These are phyloP conservation scores for Candida germanica DNA, from an alignment of 805 yeast species.

Conservation along the genomic window DNA sequence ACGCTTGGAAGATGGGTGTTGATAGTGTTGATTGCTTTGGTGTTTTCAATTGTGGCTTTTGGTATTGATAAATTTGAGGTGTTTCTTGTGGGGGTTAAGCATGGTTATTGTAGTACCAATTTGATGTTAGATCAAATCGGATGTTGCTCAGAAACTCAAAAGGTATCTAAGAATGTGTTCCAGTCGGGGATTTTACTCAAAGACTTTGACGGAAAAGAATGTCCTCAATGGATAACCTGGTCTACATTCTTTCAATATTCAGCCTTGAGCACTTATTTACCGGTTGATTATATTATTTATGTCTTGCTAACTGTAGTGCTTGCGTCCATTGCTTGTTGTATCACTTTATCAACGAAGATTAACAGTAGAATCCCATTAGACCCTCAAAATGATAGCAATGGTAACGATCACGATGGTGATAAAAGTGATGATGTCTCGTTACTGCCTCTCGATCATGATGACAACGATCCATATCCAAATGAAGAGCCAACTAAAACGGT, in stretches of 20 bases:
- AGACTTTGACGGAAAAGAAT: slow-evolving; percentile 13
- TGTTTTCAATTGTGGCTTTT: slow-evolving; percentile 49
- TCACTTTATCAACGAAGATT: slow-evolving; percentile 47
- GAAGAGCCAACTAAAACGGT: background rate
- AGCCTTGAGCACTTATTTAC: slow-evolving; percentile 8
- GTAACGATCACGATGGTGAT: background rate
- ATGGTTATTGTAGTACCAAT: slow-evolving; percentile 48
- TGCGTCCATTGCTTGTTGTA: slow-evolving; percentile 42
- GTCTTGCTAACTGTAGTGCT: slow-evolving; percentile 35
- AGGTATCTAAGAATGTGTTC: slow-evolving; percentile 14
- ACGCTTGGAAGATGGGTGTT: slow-evolving; percentile 49
- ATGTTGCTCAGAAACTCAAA: slow-evolving; percentile 31
- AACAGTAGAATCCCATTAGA: slow-evolving; percentile 14
- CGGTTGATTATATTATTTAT: slow-evolving; percentile 36
- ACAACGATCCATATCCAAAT: background rate
- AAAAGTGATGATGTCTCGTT: background rate
- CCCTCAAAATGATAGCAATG: background rate
- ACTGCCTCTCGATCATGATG: background rate
- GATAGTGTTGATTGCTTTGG: slow-evolving; percentile 43
- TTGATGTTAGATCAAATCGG: slow-evolving; percentile 42
- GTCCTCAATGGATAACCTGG: slow-evolving; percentile 48
- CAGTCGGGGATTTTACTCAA: slow-evolving; percentile 18
- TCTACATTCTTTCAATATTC: slow-evolving; percentile 23
- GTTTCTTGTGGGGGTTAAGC: slow-evolving; percentile 47
- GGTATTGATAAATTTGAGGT: slow-evolving; percentile 47